Evolutionary conservation across 345 rosid species (phyloP).

Genomic region (Salix arbutifolia): DNA sequence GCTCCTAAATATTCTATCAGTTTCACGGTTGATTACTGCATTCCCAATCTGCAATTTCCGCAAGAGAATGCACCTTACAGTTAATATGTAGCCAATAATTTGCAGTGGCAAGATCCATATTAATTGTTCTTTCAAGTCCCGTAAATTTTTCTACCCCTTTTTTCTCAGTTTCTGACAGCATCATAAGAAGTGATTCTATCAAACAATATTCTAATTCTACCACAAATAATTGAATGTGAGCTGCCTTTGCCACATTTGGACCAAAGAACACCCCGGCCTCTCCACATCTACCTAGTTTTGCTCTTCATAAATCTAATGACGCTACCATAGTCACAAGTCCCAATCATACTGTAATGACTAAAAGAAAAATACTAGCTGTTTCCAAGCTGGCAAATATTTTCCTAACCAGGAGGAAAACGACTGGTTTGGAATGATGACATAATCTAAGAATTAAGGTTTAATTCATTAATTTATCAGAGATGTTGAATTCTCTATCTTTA

Average conservation of each 20-base stretch:
- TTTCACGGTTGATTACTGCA: slow-evolving; percentile 40
- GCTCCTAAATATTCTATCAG: slow-evolving; percentile 30
- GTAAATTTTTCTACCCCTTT: background rate
- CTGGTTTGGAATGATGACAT: no score
- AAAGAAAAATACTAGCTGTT: background rate
- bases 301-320: background rate
- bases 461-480: background rate
- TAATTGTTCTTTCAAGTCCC: background rate
- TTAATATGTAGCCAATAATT: background rate
- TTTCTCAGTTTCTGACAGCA: background rate
- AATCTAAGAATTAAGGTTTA: no score
- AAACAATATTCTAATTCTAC: background rate
- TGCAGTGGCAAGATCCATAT: background rate
- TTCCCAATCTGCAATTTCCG: slow-evolving; percentile 16
- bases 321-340: background rate
- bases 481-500: slow-evolving; percentile 31
- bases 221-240: background rate
- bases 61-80: background rate
- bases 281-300: background rate
- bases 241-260: background rate
- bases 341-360: background rate
- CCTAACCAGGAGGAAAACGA: no score
- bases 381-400: background rate
- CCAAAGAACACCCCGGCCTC: background rate
- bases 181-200: background rate